A percentile compares a stretch with the other conserved stretches of the same genome.
Conservation (phyloP, 2,329 filamentous ascomycete genomes). For the Ceratocystis variospora region DNA sequence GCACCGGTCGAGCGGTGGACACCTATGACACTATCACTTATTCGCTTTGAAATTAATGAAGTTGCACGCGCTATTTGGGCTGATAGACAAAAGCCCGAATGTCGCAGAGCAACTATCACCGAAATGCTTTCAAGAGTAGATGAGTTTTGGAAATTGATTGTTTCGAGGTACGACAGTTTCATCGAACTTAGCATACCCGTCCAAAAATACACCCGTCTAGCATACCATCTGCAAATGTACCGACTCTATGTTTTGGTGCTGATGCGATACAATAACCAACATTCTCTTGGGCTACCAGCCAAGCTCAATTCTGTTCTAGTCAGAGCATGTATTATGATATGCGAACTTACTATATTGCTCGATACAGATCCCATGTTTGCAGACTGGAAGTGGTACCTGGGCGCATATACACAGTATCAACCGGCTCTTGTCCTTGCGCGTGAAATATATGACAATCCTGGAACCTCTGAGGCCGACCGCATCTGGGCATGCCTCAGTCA, state of each 20-base stretch:
- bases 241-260: slow-evolving; percentile 53
- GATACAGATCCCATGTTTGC: slow-evolving; percentile 34
- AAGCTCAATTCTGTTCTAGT: slow-evolving; percentile 51
- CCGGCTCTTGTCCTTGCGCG: slow-evolving; percentile 53
- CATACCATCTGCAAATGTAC: slow-evolving; percentile 50
- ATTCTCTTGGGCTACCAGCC: slow-evolving; percentile 39
- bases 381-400: slow-evolving; percentile 56
- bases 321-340: slow-evolving; percentile 41
- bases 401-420: slow-evolving; percentile 61
- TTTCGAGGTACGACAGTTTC: slow-evolving; percentile 50
- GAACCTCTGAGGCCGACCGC: slow-evolving; percentile 44
- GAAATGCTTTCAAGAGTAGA: slow-evolving; percentile 54
- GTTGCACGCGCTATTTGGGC: slow-evolving; percentile 57
- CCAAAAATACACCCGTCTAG: slow-evolving; percentile 48
- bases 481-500: slow-evolving; percentile 62
- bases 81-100: slow-evolving; percentile 53
- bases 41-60: slow-evolving; percentile 60
- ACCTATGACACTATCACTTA: slow-evolving; percentile 50
- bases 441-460: slow-evolving; percentile 48
- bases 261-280: slow-evolving; percentile 48
- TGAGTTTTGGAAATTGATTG: slow-evolving; percentile 49
- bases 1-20: slow-evolving; percentile 40
- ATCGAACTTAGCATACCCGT: slow-evolving; percentile 46
- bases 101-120: slow-evolving; percentile 46
- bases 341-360: slow-evolving; percentile 35